Conservation (phyloP, 2,329 filamentous ascomycete species). For the Fusarium torulosum region DNA sequence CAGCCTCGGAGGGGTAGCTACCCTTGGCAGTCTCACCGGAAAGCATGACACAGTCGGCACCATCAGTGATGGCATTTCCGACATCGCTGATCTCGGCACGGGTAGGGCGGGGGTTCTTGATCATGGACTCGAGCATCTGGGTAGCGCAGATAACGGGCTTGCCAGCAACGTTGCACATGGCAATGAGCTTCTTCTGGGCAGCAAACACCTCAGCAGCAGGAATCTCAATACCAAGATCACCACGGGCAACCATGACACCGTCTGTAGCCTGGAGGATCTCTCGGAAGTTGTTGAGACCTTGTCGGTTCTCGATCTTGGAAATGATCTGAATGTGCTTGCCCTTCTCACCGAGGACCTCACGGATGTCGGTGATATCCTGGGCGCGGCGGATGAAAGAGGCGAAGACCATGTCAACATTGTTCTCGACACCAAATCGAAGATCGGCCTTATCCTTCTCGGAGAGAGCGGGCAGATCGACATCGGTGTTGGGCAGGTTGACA, state of each 20-base stretch:
- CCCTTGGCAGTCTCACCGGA: conserved; percentile 99
- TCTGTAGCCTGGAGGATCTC: conserved; percentile 97
- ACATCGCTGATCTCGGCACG: conserved; percentile 99
- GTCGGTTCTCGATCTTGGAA: conserved; percentile 99
- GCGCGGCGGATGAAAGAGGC: conserved; percentile 97
- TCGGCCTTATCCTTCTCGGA: conserved; percentile 99
- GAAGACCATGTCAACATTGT: conserved; percentile 99
- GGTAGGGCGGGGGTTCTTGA: conserved; percentile 98
- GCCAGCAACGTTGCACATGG: conserved; percentile 99
- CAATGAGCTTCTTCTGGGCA: conserved; percentile 99
- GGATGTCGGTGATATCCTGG: conserved; percentile 93
- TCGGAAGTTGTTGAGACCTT: conserved; percentile 99
- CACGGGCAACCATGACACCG: conserved; percentile 99
- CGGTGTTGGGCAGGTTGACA: conserved; percentile 98
- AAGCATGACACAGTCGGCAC: conserved; percentile 99
- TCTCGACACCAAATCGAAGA: conserved; percentile 96
- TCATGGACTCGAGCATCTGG: conserved; percentile 99
- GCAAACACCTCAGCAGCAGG: conserved; percentile 98
- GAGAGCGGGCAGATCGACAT: conserved; percentile 96
- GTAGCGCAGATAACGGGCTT: conserved; percentile 99
- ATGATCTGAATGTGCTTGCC: conserved; percentile 99
- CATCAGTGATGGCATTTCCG: conserved; percentile 96
- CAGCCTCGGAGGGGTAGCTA: conserved; percentile 90
- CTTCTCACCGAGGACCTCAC: conserved; percentile 87
- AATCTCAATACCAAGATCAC: conserved; percentile 96